Base-by-base conservation (phyloP, 2,329 filamentous ascomycete genomes). In the Epicoccum nigrum region DNA sequence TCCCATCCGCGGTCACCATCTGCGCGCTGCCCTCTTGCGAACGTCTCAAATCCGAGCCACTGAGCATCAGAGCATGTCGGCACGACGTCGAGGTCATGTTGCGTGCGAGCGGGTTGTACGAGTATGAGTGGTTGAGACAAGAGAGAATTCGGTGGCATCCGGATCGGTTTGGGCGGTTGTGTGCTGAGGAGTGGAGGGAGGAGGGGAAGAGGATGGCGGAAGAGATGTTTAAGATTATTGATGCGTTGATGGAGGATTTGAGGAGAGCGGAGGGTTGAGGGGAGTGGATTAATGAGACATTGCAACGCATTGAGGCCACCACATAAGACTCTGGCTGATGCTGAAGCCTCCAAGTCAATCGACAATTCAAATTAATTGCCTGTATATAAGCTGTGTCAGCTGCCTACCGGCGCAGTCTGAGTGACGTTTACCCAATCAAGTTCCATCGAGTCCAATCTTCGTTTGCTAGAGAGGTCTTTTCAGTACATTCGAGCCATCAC, bases 151-250 rank as follows among this genome's bases (percentile, higher is more conserved):
- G 67, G 11, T 73, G 70, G 70, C 70, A 73, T 63, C 70, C 69
- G 0, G 70, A 73, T 56, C 62, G 69, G 6, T 73, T 73, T 52
- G 70, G 68, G 11, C 37, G 69, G 25, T 25, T 73, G 28, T 73
- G 70, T 20, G 64, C 63, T 13, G 68, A 65, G 37, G 43, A 51
- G 6, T 73, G 59, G 56, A 62, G 68, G 31, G 70, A 72, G 41
- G 55, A 49, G 21, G 70, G 70, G 20, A 62, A 55, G 43, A 67
- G 54, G 40, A 47, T 70, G 55, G 65, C 65, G 1, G 70, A 68
- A 20, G 70, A 73, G 53, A 71, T 73, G 68, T 73, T 71, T 27
- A 73, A 73, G 53, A 56, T 69, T 31, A 61, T 72, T 17, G 67
- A 68, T 45, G 56, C 45, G 5, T 42, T 73, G 45, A 67, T 72